phyloP scores from a whole-genome alignment of 2,329 filamentous ascomycete species.

The Alternaria brassicae region DNA sequence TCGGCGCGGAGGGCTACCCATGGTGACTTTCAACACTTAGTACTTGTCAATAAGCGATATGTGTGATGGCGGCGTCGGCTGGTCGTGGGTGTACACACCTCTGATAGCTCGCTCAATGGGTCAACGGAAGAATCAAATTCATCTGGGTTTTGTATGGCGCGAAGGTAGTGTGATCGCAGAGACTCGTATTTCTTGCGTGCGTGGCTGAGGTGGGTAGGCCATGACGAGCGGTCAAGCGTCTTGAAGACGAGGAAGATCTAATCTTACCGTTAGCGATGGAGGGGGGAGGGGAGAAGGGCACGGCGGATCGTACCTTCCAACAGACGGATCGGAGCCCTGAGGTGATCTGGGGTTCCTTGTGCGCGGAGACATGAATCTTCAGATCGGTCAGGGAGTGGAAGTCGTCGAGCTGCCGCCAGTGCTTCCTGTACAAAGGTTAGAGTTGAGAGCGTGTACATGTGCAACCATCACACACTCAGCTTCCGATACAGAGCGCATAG shows the following conservation, averaged over 20 bases:
- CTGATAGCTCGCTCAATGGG: slow-evolving; percentile 82
- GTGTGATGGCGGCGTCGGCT: slow-evolving; percentile 25
- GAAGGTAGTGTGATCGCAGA: slow-evolving; percentile 75
- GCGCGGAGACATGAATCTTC: slow-evolving; percentile 48
- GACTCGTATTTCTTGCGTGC: slow-evolving; percentile 77
- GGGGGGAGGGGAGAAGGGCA: neutral
- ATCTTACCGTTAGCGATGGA: slow-evolving; percentile 6
- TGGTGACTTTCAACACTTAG: slow-evolving; percentile 73
- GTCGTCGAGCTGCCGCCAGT: slow-evolving; percentile 47
- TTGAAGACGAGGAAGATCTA: slow-evolving; percentile 84
- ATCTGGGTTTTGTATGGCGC: slow-evolving; percentile 84
- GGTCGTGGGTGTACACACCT: slow-evolving; percentile 56
- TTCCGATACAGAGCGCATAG: slow-evolving; percentile 44
- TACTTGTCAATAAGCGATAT: slow-evolving; percentile 52
- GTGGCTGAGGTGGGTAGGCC: slow-evolving; percentile 71
- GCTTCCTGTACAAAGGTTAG: slow-evolving; percentile 39
- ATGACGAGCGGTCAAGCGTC: slow-evolving; percentile 68
- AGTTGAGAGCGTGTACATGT: neutral
- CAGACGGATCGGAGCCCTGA: slow-evolving; percentile 83
- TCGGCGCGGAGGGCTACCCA: slow-evolving; percentile 89
- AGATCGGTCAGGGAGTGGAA: slow-evolving; percentile 48
- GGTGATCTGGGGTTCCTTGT: slow-evolving; percentile 50
- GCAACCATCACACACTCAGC: slow-evolving; percentile 36
- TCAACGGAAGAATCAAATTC: slow-evolving; percentile 77
- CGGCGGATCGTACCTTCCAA: slow-evolving; percentile 74